These are phyloP conservation scores for Leishmania arabica DNA, from an alignment of 208 protist species.

Conservation along the genomic window DNA sequence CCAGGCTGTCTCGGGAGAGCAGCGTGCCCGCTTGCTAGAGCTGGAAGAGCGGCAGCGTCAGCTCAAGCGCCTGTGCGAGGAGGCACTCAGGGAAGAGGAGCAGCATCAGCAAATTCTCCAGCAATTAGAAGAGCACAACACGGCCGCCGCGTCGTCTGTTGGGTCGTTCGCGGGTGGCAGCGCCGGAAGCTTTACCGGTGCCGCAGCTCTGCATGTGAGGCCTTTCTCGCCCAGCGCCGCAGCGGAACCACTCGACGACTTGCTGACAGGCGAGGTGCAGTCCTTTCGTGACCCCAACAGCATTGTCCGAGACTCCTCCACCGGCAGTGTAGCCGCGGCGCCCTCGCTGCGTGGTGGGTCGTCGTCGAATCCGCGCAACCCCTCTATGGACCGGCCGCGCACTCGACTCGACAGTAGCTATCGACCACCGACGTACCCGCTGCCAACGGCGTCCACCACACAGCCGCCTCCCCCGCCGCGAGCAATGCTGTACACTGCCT, in stretches of 20 bases:
- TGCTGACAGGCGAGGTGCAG: constrained; percentile 71
- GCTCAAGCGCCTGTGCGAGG: constrained; percentile 69
- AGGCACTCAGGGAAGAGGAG: constrained; percentile 54
- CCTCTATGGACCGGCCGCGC: constrained; percentile 10
- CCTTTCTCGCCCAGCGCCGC: not conserved
- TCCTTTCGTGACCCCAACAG: constrained; percentile 70
- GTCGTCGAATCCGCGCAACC: constrained; percentile 10
- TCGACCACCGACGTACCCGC: constrained; percentile 13
- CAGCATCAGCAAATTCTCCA: constrained; percentile 35
- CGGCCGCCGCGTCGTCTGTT: constrained; percentile 1
- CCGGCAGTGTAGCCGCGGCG: constrained; percentile 24
- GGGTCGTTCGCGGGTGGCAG: constrained; percentile 6
- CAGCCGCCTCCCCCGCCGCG: constrained; percentile 21
- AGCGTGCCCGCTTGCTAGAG: constrained; percentile 49
- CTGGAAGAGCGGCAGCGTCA: constrained; percentile 58
- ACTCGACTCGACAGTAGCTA: constrained; percentile 20
- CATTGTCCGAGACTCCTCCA: constrained; percentile 45
- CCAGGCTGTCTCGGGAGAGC: constrained; percentile 22
- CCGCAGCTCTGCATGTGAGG: constrained; percentile 1
- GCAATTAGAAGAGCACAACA: constrained; percentile 36
- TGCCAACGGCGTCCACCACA: not conserved
- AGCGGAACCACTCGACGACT: constrained; percentile 36
- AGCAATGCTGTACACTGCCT: constrained; percentile 19
- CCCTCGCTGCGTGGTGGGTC: not conserved
- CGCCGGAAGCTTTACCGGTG: not conserved